Base-by-base conservation (phyloP, 805 yeast species). In the Pichia exigua region DNA sequence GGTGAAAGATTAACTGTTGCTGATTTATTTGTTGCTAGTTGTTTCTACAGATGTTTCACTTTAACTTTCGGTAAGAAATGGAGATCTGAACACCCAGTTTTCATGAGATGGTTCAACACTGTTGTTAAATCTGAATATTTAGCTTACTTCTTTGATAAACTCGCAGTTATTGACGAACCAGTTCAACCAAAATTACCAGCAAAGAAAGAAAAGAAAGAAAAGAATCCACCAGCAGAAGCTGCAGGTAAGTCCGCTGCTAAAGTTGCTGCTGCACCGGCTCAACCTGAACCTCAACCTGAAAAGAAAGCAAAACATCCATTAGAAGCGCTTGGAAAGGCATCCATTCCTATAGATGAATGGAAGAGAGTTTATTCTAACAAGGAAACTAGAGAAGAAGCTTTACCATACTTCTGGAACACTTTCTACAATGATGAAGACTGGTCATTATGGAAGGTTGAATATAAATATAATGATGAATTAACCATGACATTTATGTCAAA, bases 381-480 rank as follows among this genome's bases (percentile, higher is more conserved):
- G 76, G 98, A 94, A 66, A 92, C 98, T 69, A 87, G 97, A 76
- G 84, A 82, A 69, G 82, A 73, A 61, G 96, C 97, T 60, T 78
- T 92, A 62, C 98, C 98, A 70, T 94, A 92, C 91, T 94, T 92
- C 91, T 94, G 97, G 97, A 67, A 75, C 60, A 86, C 85, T 71
- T 83, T 86, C 77, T 92, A 78, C 79, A 85, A 92, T 76, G 82
- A 94, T 59, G 78, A 82, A 59, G 98, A 92, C 75, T 92, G 91
- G 89, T 91, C 98, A 52, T 72, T 92, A 65, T 92, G 89, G 89
- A 88, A 79, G 79, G 95, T 91, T 65, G 95, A 82, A 70, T 92
- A 86, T 91, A 90, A 87, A 81, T 92, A 94, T 81, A 91, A 94
- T 74, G 98, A 92, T 64, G 99, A 92, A 79, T 82, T 92, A 73